phyloP scores from a whole-genome alignment of 2,329 filamentous ascomycete species.

The Atkinsonella hypoxylon region DNA sequence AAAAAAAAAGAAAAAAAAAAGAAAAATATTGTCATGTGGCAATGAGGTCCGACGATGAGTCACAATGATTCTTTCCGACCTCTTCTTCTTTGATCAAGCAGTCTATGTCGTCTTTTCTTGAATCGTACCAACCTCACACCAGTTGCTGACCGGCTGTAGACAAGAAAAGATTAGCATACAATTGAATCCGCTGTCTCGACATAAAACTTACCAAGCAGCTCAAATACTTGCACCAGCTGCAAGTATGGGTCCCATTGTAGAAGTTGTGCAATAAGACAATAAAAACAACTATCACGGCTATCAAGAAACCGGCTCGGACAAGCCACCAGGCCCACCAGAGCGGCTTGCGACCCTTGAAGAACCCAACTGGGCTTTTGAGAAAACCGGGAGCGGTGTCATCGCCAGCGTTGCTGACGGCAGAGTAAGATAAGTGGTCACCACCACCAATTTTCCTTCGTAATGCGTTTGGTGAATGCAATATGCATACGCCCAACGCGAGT shows the following conservation, averaged over 20 bases:
- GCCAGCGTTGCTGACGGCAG: conserved; percentile 47
- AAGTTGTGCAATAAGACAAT: conserved; percentile 85
- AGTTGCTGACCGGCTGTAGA: conserved; percentile 48
- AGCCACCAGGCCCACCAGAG: conserved; percentile 99
- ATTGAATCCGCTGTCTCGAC: too few relatives aligned
- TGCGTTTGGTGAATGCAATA: conserved; percentile 78
- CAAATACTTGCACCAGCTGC: conserved; percentile 89
- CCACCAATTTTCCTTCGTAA: conserved; percentile 63
- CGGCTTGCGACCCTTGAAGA: conserved; percentile 86
- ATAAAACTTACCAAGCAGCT: conserved; percentile 69
- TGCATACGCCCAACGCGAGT: conserved; percentile 69
- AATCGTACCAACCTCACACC: conserved; percentile 45
- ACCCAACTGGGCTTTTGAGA: conserved; percentile 53
- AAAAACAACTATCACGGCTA: conserved; percentile 75
- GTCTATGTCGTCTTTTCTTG: conserved; percentile 8
- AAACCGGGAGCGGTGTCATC: conserved; percentile 40
- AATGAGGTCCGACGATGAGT: neutral
- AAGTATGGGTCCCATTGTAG: conserved; percentile 65
- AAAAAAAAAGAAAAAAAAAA: neutral
- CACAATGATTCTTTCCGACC: neutral
- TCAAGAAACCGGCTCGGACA: conserved; percentile 63
- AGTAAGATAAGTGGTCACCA: conserved; percentile 49
- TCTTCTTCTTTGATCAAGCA: neutral
- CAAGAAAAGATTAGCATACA: neutral
- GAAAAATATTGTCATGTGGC: neutral